Evolutionary conservation across 1,284 basidiomycete species (phyloP).

Genomic region (Kalmanozyma brasiliensis): DNA sequence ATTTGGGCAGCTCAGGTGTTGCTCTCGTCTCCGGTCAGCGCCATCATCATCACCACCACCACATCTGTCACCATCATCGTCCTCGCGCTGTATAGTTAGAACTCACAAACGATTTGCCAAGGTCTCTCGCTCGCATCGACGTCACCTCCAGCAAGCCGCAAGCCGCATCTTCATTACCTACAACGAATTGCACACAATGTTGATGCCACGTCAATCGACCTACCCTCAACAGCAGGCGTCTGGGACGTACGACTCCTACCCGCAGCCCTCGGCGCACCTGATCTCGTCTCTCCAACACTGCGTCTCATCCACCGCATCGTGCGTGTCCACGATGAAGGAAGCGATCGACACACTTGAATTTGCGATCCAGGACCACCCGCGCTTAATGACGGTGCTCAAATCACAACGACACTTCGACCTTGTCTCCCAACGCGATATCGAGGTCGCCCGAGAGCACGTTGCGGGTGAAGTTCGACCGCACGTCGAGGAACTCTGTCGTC

Average conservation of each 20-base stretch:
- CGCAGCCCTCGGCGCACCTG: conserved; percentile 36
- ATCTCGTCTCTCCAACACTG: conserved; percentile 39
- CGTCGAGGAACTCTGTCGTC: conserved; percentile 38
- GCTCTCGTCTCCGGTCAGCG: no score
- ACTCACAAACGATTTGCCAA: not conserved
- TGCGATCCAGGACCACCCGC: conserved; percentile 45
- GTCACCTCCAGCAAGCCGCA: no score
- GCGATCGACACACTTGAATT: conserved; percentile 36
- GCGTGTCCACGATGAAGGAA: conserved; percentile 44
- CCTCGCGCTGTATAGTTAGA: no score
- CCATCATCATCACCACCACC: no score
- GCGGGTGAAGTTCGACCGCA: conserved; percentile 44
- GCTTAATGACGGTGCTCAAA: conserved; percentile 46
- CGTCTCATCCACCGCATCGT: conserved; percentile 29
- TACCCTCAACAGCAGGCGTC: conserved; percentile 23
- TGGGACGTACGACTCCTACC: conserved; percentile 15
- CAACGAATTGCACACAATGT: no score
- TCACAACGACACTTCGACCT: conserved; percentile 46
- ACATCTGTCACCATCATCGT: no score
- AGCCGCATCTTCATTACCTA: no score
- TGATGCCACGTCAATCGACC: conserved; percentile 34
- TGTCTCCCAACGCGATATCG: conserved; percentile 39
- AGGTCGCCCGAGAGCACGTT: conserved; percentile 33
- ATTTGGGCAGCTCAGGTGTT: no score
- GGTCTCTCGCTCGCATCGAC: conserved; percentile 4